phyloP scores from a whole-genome alignment of 1,284 basidiomycete species.

The Sporisorium scitamineum region DNA sequence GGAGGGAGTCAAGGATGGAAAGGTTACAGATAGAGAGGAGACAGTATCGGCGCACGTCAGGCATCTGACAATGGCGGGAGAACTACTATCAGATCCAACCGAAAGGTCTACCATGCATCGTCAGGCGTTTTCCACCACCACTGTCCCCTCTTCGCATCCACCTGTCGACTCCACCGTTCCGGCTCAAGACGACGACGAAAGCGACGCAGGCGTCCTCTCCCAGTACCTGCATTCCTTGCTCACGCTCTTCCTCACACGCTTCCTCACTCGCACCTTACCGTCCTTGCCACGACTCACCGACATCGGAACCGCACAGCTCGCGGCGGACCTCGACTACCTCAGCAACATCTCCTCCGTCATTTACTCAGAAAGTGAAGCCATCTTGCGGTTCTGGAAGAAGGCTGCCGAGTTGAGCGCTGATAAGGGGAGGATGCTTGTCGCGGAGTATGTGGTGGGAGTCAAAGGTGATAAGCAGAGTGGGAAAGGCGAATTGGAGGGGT shows the following conservation, averaged over 20 bases:
- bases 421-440: slow-evolving; percentile 14
- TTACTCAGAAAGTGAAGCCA: slow-evolving; percentile 26
- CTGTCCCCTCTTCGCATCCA: slow-evolving; percentile 70
- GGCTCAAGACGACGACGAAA: slow-evolving; percentile 49
- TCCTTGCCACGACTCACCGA: slow-evolving; percentile 75
- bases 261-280: slow-evolving; percentile 53
- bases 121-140: slow-evolving; percentile 34
- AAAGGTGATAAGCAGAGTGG: background rate
- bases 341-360: slow-evolving; percentile 91
- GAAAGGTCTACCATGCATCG: slow-evolving; percentile 44
- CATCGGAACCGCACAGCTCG: slow-evolving; percentile 84
- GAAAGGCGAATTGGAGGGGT: slow-evolving; percentile 10
- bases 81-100: background rate
- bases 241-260: slow-evolving; percentile 75
- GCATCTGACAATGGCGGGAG: slow-evolving; percentile 17
- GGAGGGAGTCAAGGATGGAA: slow-evolving; percentile 65
- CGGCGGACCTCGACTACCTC: slow-evolving; percentile 87
- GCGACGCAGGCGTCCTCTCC: slow-evolving; percentile 74
- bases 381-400: slow-evolving; percentile 35
- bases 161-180: slow-evolving; percentile 29
- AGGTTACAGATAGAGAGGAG: slow-evolving; percentile 70
- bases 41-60: slow-evolving; percentile 4
- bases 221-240: slow-evolving; percentile 81
- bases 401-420: slow-evolving; percentile 21
- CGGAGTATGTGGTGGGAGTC: slow-evolving; percentile 12